phyloP scores from a whole-genome alignment of 2,329 filamentous ascomycete species.

The Blastomyces silverae region DNA sequence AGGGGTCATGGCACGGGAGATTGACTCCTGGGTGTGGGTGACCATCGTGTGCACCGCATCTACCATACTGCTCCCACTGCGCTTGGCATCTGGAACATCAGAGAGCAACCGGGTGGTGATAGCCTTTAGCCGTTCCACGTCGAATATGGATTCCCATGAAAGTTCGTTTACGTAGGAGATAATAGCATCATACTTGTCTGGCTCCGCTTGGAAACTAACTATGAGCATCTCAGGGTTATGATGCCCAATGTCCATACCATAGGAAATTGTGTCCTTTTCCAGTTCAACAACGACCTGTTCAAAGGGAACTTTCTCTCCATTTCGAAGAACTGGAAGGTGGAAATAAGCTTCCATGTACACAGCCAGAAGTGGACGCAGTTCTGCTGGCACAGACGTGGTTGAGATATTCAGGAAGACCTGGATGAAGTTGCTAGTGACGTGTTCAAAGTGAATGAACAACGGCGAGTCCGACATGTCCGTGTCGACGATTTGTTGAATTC shows the following conservation, averaged over 20 bases:
- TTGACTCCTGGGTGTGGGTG: conserved; percentile 69
- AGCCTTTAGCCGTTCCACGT: conserved; percentile 58
- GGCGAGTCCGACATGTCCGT: conserved; percentile 57
- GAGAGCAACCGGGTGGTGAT: conserved; percentile 75
- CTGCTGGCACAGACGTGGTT: conserved; percentile 67
- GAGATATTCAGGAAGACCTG: conserved; percentile 75
- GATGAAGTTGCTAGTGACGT: conserved; percentile 88
- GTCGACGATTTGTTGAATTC: conserved; percentile 70
- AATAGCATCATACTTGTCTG: conserved; percentile 74
- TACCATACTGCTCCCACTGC: conserved; percentile 63
- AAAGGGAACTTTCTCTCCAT: conserved; percentile 73
- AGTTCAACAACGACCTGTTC: conserved; percentile 88
- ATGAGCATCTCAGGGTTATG: conserved; percentile 69
- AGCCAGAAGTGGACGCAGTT: conserved; percentile 74
- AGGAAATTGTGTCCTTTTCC: conserved; percentile 84
- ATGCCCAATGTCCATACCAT: conserved; percentile 62
- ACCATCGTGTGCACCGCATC: conserved; percentile 64
- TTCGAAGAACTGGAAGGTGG: conserved; percentile 73
- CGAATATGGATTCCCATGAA: conserved; percentile 84
- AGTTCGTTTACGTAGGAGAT: conserved; percentile 80
- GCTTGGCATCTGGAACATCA: conserved; percentile 87
- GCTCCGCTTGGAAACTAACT: conserved; percentile 78
- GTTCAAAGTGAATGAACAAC: conserved; percentile 93
- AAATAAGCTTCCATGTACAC: conserved; percentile 92
- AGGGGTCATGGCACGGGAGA: conserved; percentile 68